phyloP scores from a whole-genome alignment of 306 rosid species.

The Begonia fuchsioides region DNA sequence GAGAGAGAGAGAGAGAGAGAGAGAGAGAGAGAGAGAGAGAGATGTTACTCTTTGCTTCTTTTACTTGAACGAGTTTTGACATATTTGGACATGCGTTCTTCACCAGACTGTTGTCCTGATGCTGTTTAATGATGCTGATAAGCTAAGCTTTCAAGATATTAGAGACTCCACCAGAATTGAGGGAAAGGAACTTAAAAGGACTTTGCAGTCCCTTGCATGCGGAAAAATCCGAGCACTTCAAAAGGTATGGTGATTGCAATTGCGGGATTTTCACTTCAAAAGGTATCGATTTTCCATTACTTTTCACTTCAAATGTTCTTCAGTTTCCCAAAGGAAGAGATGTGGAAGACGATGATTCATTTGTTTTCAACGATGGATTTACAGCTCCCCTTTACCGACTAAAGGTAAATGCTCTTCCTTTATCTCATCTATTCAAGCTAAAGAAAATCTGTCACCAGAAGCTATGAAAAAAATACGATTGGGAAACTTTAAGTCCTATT shows the following conservation, averaged over 20 bases:
- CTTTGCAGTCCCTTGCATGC: conserved; percentile 97
- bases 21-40: no score
- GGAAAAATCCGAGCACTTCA: conserved; percentile 95
- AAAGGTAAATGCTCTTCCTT: conserved; percentile 41
- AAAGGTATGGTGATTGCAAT: conserved; percentile 37
- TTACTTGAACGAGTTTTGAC: no score
- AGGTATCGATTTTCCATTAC: neutral
- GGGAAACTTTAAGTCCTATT: no score
- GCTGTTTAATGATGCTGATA: conserved; percentile 96
- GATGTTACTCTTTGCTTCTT: no score
- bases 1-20: no score
- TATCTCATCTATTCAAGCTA: no score
- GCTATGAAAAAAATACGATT: no score
- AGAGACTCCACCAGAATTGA: conserved; percentile 79
- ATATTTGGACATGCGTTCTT: no score
- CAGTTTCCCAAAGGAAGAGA: conserved; percentile 96
- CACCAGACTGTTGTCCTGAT: conserved; percentile 80
- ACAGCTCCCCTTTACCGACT: conserved; percentile 92
- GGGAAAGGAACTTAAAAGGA: conserved; percentile 94
- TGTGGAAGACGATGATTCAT: conserved; percentile 81
- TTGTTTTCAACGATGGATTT: conserved; percentile 64
- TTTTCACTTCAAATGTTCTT: conserved; percentile 8
- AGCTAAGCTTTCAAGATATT: conserved; percentile 85
- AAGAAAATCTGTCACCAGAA: no score
- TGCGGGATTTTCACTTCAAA: neutral